Evolutionary conservation across 108 stramenopile genomes (phyloP).

Genomic region (Skeletonema costatum): DNA sequence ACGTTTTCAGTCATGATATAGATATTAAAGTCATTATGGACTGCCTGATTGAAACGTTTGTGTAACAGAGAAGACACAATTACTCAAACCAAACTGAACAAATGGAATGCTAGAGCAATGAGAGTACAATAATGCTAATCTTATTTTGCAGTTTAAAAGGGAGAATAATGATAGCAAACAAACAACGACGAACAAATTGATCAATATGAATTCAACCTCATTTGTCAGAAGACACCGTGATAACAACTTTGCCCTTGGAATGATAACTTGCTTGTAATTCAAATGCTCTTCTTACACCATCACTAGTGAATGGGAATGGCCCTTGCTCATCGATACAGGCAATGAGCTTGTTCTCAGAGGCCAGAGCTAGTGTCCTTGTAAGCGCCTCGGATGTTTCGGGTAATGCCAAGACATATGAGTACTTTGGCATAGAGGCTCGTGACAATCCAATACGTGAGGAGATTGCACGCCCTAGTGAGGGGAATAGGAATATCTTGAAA

Average conservation of each 20-base stretch:
- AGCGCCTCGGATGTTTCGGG: constrained; percentile 40
- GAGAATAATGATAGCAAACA: not conserved
- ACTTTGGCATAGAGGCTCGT: constrained; percentile 48
- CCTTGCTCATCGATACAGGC: constrained; percentile 29
- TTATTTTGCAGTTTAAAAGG: not conserved
- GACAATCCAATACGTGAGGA: constrained; percentile 40
- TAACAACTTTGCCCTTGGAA: constrained; percentile 52
- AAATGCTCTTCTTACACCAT: constrained; percentile 52
- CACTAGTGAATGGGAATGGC: constrained; percentile 48
- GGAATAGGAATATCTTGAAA: constrained; percentile 53
- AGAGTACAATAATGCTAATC: not conserved
- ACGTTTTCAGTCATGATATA: no score
- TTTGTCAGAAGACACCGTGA: constrained; percentile 8
- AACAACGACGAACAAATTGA: not conserved
- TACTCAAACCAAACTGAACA: no score
- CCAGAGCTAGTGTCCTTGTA: constrained; percentile 63
- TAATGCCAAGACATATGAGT: constrained; percentile 54
- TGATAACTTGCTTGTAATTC: constrained; percentile 44
- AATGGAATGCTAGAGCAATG: not conserved
- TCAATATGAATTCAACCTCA: not conserved
- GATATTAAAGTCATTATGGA: not conserved
- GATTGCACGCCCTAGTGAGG: constrained; percentile 52
- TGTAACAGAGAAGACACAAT: no score
- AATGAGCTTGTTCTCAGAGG: constrained; percentile 37
- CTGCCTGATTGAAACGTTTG: not conserved